Conservation (phyloP, 2,329 filamentous ascomycete genomes). For the Escovopsis sp. region DNA sequence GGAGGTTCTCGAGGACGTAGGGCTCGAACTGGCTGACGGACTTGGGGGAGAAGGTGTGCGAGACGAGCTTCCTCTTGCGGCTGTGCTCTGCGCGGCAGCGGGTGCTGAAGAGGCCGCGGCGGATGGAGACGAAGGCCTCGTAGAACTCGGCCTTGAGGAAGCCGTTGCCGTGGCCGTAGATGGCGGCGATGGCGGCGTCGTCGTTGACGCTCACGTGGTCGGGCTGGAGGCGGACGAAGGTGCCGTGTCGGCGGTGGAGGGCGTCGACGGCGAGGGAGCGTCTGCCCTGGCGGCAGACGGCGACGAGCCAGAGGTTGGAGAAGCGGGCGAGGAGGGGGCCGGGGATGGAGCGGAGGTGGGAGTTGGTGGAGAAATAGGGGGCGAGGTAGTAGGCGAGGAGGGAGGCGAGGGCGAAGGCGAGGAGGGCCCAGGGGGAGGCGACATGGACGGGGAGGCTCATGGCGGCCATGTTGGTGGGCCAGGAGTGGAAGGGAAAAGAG, state of each 20-base stretch:
- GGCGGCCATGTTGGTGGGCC: too few species aligned
- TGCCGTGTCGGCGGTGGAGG: conserved; percentile 59
- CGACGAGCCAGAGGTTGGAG: conserved; percentile 67
- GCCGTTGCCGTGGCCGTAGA: conserved; percentile 71
- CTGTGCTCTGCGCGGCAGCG: conserved; percentile 68
- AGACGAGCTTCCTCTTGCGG: conserved; percentile 76
- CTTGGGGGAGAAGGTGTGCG: conserved; percentile 75
- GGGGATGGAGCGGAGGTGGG: conserved; percentile 37
- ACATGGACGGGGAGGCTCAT: conserved; percentile 17
- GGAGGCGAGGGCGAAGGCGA: conserved; percentile 26
- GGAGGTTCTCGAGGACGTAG: conserved; percentile 70
- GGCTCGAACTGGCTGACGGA: conserved; percentile 74
- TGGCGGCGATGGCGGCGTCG: conserved; percentile 54
- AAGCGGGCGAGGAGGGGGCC: conserved; percentile 49
- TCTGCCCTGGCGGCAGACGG: conserved; percentile 46
- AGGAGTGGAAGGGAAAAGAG: too few species aligned
- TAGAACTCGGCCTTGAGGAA: conserved; percentile 73
- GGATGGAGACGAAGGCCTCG: conserved; percentile 80
- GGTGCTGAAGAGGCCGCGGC: conserved; percentile 78
- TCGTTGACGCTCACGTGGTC: conserved; percentile 74
- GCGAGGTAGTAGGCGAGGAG: conserved; percentile 40
- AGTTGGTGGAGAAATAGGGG: conserved; percentile 41
- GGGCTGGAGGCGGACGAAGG: conserved; percentile 70
- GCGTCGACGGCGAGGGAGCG: conserved; percentile 52
- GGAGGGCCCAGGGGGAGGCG: conserved; percentile 31